Evolutionary conservation across 257 asterid species (phyloP).

Genomic region (Nicotiana knightiana): DNA sequence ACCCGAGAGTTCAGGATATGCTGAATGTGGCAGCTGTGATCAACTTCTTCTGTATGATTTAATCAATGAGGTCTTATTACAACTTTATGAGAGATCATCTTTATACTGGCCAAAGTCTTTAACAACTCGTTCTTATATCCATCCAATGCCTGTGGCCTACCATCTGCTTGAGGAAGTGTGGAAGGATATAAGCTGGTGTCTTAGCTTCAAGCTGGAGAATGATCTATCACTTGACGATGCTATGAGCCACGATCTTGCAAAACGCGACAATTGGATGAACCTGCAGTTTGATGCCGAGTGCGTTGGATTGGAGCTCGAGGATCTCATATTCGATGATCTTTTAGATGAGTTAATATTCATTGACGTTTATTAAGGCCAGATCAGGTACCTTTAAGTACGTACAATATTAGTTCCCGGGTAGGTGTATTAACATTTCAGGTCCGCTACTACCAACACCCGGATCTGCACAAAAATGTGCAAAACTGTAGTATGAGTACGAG

Average conservation of each 20-base stretch:
- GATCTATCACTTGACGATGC: conserved; percentile 51
- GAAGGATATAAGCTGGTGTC: conserved; percentile 44
- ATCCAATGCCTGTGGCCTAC: conserved; percentile 49
- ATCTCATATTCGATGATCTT: conserved; percentile 62
- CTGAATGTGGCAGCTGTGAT: conserved; percentile 29
- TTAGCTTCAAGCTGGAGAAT: conserved; percentile 32
- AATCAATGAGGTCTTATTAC: conserved; percentile 57
- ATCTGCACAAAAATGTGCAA: no score
- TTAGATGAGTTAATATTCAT: conserved; percentile 40
- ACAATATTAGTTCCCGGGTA: background rate
- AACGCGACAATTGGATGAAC: conserved; percentile 65
- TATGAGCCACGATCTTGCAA: conserved; percentile 45
- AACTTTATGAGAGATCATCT: conserved; percentile 49
- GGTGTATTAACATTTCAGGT: background rate
- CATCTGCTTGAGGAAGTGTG: conserved; percentile 71
- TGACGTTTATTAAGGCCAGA: background rate
- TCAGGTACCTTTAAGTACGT: background rate
- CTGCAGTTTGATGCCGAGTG: conserved; percentile 71
- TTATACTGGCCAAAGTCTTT: conserved; percentile 66
- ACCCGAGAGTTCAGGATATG: conserved; percentile 21
- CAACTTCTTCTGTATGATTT: conserved; percentile 62
- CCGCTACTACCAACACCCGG: no score
- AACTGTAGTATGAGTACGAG: no score
- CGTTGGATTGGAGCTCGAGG: conserved; percentile 66
- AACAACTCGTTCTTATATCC: conserved; percentile 39